phyloP scores from a whole-genome alignment of 441 rosid genomes.

The Dalechampia spathulata region DNA sequence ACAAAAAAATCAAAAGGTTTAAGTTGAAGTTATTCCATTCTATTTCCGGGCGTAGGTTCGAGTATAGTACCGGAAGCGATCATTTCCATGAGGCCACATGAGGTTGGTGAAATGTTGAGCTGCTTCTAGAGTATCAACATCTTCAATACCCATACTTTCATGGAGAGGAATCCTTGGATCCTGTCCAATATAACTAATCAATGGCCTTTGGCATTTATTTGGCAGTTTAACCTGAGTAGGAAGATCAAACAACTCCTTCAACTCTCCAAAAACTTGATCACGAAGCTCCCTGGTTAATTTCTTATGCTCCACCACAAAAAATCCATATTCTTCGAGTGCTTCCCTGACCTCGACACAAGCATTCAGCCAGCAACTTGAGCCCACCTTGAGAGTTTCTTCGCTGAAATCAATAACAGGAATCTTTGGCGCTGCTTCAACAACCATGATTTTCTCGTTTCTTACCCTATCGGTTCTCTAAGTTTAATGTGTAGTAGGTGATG shows the following conservation, averaged over 20 bases:
- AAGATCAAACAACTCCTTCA: constrained; percentile 50
- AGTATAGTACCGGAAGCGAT: constrained; percentile 44
- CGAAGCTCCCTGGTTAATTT: constrained; percentile 28
- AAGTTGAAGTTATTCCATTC: too few species aligned
- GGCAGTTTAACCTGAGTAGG: constrained; percentile 49
- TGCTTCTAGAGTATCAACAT: constrained; percentile 9
- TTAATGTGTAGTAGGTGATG: too few species aligned
- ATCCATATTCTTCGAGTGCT: constrained; percentile 61
- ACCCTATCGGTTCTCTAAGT: too few species aligned
- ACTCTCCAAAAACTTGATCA: constrained; percentile 22
- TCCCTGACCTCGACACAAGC: constrained; percentile 31
- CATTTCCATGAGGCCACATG: constrained; percentile 47
- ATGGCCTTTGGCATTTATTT: constrained; percentile 47
- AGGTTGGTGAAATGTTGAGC: constrained; percentile 28
- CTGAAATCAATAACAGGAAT: constrained; percentile 47
- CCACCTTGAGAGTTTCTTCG: constrained; percentile 28
- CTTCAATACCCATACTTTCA: constrained; percentile 39
- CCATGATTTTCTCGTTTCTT: constrained; percentile 31
- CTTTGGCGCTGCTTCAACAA: constrained; percentile 14
- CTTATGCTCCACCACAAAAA: constrained; percentile 33
- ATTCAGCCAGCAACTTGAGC: constrained; percentile 31
- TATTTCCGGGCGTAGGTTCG: too few species aligned
- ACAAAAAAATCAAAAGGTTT: background rate
- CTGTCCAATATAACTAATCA: constrained; percentile 52
- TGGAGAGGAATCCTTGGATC: constrained; percentile 22